These are phyloP conservation scores for Aureobasidium sp. DNA, from an alignment of 2,329 filamentous ascomycete genomes.

Conservation along the genomic window DNA sequence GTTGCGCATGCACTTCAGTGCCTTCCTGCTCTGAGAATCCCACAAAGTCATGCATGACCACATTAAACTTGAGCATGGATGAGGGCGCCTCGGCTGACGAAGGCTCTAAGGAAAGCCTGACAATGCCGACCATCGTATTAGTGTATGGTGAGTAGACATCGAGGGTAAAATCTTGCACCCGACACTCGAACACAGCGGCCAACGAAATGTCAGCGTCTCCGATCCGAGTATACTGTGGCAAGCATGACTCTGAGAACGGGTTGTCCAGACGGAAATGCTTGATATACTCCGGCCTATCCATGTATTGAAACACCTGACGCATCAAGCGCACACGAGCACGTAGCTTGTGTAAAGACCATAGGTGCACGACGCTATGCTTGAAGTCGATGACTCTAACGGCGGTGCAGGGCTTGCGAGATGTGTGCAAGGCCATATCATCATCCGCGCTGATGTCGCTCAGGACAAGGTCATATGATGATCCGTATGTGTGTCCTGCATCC, in stretches of 20 bases:
- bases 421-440: constrained; percentile 60
- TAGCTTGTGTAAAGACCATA: constrained; percentile 93
- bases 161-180: constrained; percentile 86
- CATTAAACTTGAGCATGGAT: constrained; percentile 93
- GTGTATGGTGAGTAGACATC: constrained; percentile 92
- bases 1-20: constrained; percentile 87
- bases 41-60: constrained; percentile 92
- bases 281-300: constrained; percentile 89
- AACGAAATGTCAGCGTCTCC: constrained; percentile 90
- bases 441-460: constrained; percentile 83
- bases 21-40: constrained; percentile 95
- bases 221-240: constrained; percentile 85
- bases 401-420: constrained; percentile 79
- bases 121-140: constrained; percentile 77
- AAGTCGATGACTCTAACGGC: constrained; percentile 88
- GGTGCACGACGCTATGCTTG: constrained; percentile 71
- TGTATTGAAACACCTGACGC: constrained; percentile 94
- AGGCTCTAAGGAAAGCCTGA: constrained; percentile 84
- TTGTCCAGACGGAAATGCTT: constrained; percentile 89
- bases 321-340: constrained; percentile 80
- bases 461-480: constrained; percentile 93
- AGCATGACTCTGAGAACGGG: constrained; percentile 80
- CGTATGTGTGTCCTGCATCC: constrained; percentile 77
- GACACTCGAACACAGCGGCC: constrained; percentile 84
- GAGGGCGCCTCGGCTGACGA: constrained; percentile 87